A percentile compares a stretch with the other conserved stretches of the same genome.
These are phyloP conservation scores for Aspergillus avenaceus DNA, from an alignment of 495 filamentous ascomycete species.

Conservation along the genomic window DNA sequence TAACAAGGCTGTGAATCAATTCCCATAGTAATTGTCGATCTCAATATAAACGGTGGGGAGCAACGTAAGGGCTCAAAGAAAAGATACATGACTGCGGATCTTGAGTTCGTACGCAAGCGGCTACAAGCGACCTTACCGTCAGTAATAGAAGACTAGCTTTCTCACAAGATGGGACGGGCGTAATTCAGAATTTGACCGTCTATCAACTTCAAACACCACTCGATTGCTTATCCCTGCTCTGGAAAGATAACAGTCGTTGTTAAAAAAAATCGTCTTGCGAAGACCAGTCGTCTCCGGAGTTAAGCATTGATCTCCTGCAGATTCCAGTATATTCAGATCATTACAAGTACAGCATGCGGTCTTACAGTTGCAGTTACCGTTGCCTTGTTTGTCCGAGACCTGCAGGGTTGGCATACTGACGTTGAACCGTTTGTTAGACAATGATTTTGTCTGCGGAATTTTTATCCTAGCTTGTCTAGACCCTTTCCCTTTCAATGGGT, in stretches of 20 bases:
- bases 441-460: background rate
- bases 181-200: no score
- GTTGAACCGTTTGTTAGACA: no score
- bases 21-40: background rate
- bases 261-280: background rate
- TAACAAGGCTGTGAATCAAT: slow-evolving; percentile 1
- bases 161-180: no score
- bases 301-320: background rate
- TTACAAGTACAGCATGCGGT: no score
- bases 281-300: slow-evolving; percentile 3
- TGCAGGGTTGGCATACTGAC: no score
- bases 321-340: background rate
- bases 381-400: no score
- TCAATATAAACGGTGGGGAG: slow-evolving; percentile 2
- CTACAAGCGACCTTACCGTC: background rate
- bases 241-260: no score
- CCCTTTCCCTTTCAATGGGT: background rate
- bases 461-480: background rate
- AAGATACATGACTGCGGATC: background rate
- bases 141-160: background rate
- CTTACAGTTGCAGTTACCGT: no score
- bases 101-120: background rate
- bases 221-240: no score
- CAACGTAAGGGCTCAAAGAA: background rate
- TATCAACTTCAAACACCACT: no score